Evolutionary conservation across 345 rosid genomes (phyloP), one percentile per base, ranked within the genome.

Genomic region (Adansonia digitata): DNA sequence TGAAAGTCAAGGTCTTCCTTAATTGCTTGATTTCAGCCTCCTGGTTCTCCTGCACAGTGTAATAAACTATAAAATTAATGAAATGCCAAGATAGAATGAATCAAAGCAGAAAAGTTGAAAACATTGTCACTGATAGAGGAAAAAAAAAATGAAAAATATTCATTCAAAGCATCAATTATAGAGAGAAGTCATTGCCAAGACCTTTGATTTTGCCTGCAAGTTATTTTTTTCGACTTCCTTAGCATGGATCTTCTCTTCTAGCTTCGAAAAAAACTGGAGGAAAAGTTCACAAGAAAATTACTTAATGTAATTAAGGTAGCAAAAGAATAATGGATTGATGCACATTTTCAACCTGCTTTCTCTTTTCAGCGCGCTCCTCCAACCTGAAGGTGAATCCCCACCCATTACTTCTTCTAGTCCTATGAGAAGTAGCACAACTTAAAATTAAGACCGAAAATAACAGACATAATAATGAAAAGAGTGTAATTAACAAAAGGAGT

Each of bases 161-260:
- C 45, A 56, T 72, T 70, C 39, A 65, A n/a, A 27, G 67, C 18
- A 62, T 34, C 2, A 62, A 45, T 49, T 31, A 31, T 24, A 24
- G 72, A 75, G 35, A 34, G 55, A 27, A 64, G 66, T 42, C 52
- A 48, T 74, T 49, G 26, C 35, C 12, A 22, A 71, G 74, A 91
- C 99, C 97, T 95, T 89, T 77, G 99, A 95, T 86, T 91, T 95
- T 11, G 77, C 99, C 78, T 95, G 97, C 84, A 91, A 69, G 78
- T 79, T 88, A 42, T 66, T 88, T 73, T 84, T 87, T 81, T 95
- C 99, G 35, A 76, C 81, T 84, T 95, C 98, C 87, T 93, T 87
- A 2, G 97, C 98, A 39, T 91, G 90, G 66, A 91, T 87, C 83
- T 93, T 95, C 88, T 95, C 99, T 86, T 92, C 99, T 51, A 95